Percentiles rank a stretch among this genome's conserved stretches.
phyloP scores from a whole-genome alignment of 78 protist genomes.

The Polysphondylium violaceum region DNA sequence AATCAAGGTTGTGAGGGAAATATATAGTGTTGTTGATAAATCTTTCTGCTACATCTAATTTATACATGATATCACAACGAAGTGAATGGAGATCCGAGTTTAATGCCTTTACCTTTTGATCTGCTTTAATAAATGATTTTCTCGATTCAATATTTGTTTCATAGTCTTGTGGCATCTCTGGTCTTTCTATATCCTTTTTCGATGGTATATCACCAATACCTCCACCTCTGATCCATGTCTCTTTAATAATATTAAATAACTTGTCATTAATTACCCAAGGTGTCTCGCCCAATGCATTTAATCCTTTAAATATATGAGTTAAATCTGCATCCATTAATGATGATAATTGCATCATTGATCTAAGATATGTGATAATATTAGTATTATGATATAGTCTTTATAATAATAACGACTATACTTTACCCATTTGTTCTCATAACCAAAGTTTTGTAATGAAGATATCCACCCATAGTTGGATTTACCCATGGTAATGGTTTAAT shows the following conservation, averaged over 20 bases:
- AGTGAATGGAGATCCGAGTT: conserved; percentile 81
- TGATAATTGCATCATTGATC: conserved; percentile 17
- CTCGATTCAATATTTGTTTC: not conserved
- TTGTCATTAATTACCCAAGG: conserved; percentile 88
- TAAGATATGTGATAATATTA: not conserved
- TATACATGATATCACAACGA: conserved; percentile 60
- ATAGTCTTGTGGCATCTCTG: conserved; percentile 16
- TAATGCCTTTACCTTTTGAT: not conserved
- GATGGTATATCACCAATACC: conserved; percentile 65
- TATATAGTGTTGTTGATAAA: conserved; percentile 73
- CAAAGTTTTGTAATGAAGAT: conserved; percentile 31
- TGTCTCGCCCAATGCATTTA: conserved; percentile 72
- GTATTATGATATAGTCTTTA: not conserved
- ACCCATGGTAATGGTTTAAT: conserved; percentile 63
- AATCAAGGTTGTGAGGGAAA: conserved; percentile 96
- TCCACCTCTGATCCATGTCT: conserved; percentile 73
- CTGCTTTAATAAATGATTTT: not conserved
- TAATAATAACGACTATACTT: not conserved
- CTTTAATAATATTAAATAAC: conserved; percentile 10
- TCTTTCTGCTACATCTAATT: conserved; percentile 60
- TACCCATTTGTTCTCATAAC: conserved; percentile 61
- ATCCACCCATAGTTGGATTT: conserved; percentile 19
- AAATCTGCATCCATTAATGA: conserved; percentile 23
- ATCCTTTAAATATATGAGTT: conserved; percentile 49
- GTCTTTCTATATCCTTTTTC: conserved; percentile 25